phyloP scores from a whole-genome alignment of 2,329 filamentous ascomycete species.

The Neonectria punicea region DNA sequence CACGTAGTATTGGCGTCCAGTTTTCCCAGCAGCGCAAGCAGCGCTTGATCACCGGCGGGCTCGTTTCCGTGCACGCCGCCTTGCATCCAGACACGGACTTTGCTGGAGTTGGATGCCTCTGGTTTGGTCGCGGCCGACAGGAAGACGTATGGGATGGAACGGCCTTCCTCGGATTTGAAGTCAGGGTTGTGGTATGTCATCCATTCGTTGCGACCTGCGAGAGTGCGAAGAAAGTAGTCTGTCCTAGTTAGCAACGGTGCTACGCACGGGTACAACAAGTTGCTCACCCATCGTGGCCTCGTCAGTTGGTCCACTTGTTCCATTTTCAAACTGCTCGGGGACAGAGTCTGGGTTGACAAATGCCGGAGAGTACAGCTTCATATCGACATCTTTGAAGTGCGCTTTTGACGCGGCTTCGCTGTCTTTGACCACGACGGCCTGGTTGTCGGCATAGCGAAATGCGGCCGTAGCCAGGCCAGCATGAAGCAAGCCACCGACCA shows the following conservation, averaged over 20 bases:
- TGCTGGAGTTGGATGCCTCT: slow-evolving; percentile 29
- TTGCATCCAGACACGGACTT: slow-evolving; percentile 43
- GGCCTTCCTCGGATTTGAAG: slow-evolving; percentile 38
- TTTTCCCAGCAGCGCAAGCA: slow-evolving; percentile 42
- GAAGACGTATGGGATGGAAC: slow-evolving; percentile 36
- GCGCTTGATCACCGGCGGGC: slow-evolving; percentile 41
- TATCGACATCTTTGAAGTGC: slow-evolving; percentile 35
- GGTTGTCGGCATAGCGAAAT: slow-evolving; percentile 42
- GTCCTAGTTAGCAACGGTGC: slow-evolving; percentile 1
- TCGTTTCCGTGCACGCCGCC: slow-evolving; percentile 46
- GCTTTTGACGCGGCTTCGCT: slow-evolving; percentile 31
- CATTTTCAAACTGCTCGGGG: slow-evolving; percentile 39
- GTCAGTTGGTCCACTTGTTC: slow-evolving; percentile 43
- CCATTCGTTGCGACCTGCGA: slow-evolving; percentile 37
- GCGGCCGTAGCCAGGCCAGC: slow-evolving; percentile 33
- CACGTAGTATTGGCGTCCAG: slow-evolving; percentile 42
- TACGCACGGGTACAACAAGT: fast-evolving
- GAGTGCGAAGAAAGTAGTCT: slow-evolving; percentile 38
- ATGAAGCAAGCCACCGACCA: slow-evolving; percentile 28
- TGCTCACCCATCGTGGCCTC: slow-evolving; percentile 29
- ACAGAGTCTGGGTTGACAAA: slow-evolving; percentile 38
- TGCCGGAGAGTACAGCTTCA: slow-evolving; percentile 42
- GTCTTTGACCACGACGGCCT: slow-evolving; percentile 37
- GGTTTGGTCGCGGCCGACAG: slow-evolving; percentile 25
- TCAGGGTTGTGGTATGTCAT: slow-evolving; percentile 37